Conservation (phyloP, 441 rosid species). For the Mallotus repandus region DNA sequence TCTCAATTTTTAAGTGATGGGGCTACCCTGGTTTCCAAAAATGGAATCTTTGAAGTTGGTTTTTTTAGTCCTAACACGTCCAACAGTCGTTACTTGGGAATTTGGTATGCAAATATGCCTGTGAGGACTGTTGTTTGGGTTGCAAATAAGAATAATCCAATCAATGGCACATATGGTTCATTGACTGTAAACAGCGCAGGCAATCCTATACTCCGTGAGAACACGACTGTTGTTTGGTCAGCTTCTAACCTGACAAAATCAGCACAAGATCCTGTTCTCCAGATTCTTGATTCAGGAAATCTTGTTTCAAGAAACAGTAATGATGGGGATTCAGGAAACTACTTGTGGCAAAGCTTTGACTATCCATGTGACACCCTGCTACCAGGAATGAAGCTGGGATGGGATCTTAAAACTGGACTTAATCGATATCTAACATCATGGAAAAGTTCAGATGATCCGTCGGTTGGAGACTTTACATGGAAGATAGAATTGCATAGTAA, state of each 20-base stretch:
- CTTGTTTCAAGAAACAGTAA: conserved; percentile 27
- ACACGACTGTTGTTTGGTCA: conserved; percentile 31
- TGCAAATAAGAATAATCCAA: conserved; percentile 30
- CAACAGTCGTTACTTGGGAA: conserved; percentile 10
- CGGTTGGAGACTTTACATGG: conserved; percentile 37
- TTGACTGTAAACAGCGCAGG: conserved; percentile 18
- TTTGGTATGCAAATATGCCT: conserved; percentile 24
- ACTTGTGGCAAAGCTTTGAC: conserved; percentile 24
- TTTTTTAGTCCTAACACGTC: conserved; percentile 5
- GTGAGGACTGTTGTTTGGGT: conserved; percentile 32
- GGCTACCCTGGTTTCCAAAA: conserved; percentile 2
- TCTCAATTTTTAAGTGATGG: conserved; percentile 4
- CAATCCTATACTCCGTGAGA: conserved; percentile 23
- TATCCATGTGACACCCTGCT: conserved; percentile 39
- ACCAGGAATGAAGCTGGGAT: conserved; percentile 40
- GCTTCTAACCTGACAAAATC: conserved; percentile 17
- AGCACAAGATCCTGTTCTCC: neutral
- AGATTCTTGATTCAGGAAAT: conserved; percentile 2
- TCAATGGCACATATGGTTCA: conserved; percentile 26
- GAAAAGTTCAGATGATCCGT: conserved; percentile 40
- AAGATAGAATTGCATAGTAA: conserved; percentile 20
- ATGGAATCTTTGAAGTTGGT: conserved; percentile 15
- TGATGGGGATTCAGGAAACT: conserved; percentile 10
- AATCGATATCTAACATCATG: conserved; percentile 31
- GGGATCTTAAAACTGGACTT: conserved; percentile 32